Base-by-base conservation (phyloP, 1,139 yeast genomes). In the Magnusiomyces fungicola region DNA sequence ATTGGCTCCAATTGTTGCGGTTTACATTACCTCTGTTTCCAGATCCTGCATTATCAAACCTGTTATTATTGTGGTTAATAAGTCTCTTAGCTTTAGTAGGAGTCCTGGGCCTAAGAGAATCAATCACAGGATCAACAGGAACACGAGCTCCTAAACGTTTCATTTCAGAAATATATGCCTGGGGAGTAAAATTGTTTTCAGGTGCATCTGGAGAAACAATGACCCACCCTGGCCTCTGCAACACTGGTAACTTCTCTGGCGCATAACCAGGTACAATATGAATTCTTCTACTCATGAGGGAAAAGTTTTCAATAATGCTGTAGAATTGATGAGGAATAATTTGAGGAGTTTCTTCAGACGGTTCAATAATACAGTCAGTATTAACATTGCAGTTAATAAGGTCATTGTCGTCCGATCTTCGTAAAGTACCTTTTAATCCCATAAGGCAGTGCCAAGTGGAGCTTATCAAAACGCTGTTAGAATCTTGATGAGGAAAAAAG, bases 351-450 rank as follows among this genome's bases (percentile, higher is more conserved):
- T 38, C 41, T 22, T 22, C 73, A n/a, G 69, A 66, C 41, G 70
- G 68, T 57, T 81, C 81, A 64, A 92, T 74, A 53, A 83, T 83
- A 51, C 89, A 72, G 65, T 90, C 97, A 0, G 97, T 89, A 61
- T 90, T 95, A 36, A 89, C 79, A 61, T 90, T 90, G 67, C 97
- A 90, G 63, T 90, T 95, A 55, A 90, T 89, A 55, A 90, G 72
- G 63, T 87, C 89, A 25, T 76, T 77, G 66, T 90, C 97, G 0
- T 83, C 80, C 1, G 95, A 79, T 58, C 97, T 75, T 61, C 96
- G 73, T 12, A 90, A 90, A 0, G 97, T 90, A 4, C 97, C 97
- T 2, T 96, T 89, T 50, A 90, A 84, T 57, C 97, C 92, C 96
- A 90, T 87, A 83, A 96, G 85, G 60, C 97, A 90, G 66, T 90